Evolutionary conservation across 2,329 filamentous ascomycete species (phyloP), one percentile per base, ranked within the genome.

Genomic region (Myotisia sp.): DNA sequence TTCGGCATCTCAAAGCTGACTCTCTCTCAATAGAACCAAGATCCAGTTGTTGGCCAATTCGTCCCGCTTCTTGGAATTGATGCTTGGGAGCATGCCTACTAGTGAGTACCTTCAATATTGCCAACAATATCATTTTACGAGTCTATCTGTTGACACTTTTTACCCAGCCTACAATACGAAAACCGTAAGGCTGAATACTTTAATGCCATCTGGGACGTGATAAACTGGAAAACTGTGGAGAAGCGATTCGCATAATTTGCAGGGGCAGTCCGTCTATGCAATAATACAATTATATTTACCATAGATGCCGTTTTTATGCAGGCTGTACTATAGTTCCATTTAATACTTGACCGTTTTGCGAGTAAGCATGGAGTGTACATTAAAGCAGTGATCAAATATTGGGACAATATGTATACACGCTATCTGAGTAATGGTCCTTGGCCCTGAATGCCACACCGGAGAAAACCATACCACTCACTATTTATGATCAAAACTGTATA

Each of bases 141-240:
- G 9, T 16, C 24, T 26, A 24, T 28, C 29, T 33, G 19, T 40
- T 21, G 16, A 19, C n/a, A 22, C 13, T 33, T 39, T 46, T n/a
- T n/a, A 12, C n/a, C 41, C 43, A 73, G 70, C 64, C 70, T 93
- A 42, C 83, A 93, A 67, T 93, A 93, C 65, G 73, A 93, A 74
- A 93, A 93, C 70, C 78, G 84, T 61, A 93, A 93, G 75, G 85
- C 79, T 38, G 85, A 93, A 66, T 93, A 93, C 70, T 93, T 93
- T 62, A 72, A 72, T 50, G 83, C 83, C 39, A 79, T 93, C 56
- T 93, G 86, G 86, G 82, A 92, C 47, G 85, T 93, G 32, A 67
- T 93, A 59, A 93, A 93, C 75, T 94, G 86, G 86, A 84, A 85
- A 72, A 74, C 79, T 20, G 86, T 84, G 28, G 76, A 81, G 58